Conservation (phyloP, 495 filamentous ascomycete genomes). For the Beverwykella pulmonaria region DNA sequence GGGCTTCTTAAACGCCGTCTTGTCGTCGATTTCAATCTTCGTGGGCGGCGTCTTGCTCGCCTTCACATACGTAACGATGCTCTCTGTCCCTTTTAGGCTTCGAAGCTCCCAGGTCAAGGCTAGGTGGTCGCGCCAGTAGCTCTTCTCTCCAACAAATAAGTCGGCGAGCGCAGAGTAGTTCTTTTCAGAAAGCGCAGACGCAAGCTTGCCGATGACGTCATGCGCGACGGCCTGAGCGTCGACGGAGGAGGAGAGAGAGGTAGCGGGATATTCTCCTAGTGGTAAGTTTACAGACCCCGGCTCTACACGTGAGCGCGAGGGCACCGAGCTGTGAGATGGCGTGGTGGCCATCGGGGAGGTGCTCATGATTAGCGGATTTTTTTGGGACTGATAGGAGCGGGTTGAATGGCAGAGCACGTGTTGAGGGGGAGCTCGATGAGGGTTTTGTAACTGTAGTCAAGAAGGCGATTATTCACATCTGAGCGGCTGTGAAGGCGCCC, state of each 20-base stretch:
- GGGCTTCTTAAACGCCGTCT: background rate
- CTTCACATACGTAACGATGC: conserved; percentile 25
- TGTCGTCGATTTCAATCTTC: conserved; percentile 14
- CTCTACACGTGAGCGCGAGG: conserved; percentile 25
- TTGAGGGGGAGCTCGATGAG: no score
- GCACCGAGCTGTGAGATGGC: background rate
- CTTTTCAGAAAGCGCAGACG: conserved; percentile 1
- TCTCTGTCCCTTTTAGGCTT: conserved; percentile 29
- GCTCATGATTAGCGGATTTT: no score
- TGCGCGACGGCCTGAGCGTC: conserved; percentile 15
- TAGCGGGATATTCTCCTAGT: conserved; percentile 23
- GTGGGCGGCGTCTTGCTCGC: background rate
- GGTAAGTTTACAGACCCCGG: conserved; percentile 29
- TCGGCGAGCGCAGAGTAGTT: conserved; percentile 1
- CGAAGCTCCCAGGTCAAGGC: conserved; percentile 38
- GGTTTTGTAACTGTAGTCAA: no score
- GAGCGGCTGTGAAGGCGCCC: no score
- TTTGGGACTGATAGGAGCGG: no score
- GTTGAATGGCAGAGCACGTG: no score
- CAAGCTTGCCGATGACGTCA: conserved; percentile 8
- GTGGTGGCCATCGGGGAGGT: no score
- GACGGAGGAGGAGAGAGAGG: conserved; percentile 1
- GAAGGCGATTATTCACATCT: no score
- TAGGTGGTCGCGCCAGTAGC: conserved; percentile 42
- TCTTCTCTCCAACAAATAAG: conserved; percentile 30